Evolutionary conservation across 1,284 basidiomycete genomes (phyloP).

Genomic region (Phylloporus sp.): DNA sequence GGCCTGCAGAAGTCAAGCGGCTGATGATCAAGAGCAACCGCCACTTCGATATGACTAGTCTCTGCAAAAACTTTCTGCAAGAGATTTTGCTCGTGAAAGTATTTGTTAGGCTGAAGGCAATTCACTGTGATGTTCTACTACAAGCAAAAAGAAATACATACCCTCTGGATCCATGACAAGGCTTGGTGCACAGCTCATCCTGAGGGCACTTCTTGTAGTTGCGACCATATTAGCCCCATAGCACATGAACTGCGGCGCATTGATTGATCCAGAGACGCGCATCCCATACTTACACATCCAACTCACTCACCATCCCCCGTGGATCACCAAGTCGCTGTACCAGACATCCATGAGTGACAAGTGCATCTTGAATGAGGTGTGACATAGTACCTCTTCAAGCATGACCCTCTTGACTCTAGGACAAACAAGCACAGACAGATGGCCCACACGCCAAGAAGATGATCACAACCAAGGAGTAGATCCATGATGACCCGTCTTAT

Average conservation of each 20-base stretch:
- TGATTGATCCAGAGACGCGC: not conserved
- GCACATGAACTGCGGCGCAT: too few relatives aligned
- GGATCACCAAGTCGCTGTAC: constrained; percentile 34
- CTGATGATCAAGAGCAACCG: not conserved
- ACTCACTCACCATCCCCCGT: constrained; percentile 28
- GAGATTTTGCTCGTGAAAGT: not conserved
- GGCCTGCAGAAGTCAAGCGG: too few relatives aligned
- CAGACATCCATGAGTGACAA: constrained; percentile 21
- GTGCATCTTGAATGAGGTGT: not conserved
- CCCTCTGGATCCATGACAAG: not conserved
- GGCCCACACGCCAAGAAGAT: constrained; percentile 80
- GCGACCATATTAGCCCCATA: too few relatives aligned
- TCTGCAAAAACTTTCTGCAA: not conserved
- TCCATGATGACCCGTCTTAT: constrained; percentile 41
- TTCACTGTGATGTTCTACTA: not conserved
- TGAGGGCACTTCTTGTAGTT: too few relatives aligned
- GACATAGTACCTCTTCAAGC: constrained; percentile 35
- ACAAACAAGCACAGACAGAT: constrained; percentile 59
- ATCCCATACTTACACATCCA: constrained; percentile 37
- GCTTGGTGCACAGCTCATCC: too few relatives aligned
- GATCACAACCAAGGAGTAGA: constrained; percentile 78
- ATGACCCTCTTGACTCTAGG: constrained; percentile 39
- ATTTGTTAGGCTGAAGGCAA: not conserved
- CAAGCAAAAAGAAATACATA: not conserved
- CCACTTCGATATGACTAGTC: not conserved